A percentile compares a stretch with the other conserved stretches of the same genome.
phyloP scores from a whole-genome alignment of 768 basidiomycete genomes.

The Kwoniella europaea region DNA sequence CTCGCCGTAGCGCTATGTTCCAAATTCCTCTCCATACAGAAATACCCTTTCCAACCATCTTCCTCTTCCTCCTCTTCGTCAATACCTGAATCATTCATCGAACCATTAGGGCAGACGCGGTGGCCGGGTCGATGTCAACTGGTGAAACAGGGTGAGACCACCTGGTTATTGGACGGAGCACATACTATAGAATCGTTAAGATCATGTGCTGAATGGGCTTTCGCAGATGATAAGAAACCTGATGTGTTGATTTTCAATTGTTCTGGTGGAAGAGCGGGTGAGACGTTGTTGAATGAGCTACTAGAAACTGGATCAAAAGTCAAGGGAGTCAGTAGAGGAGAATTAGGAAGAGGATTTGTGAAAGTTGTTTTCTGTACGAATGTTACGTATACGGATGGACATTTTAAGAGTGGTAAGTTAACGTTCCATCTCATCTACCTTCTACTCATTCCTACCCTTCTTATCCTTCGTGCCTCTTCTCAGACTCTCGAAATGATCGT shows the following conservation, averaged over 20 bases:
- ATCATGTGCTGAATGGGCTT: slow-evolving; percentile 89
- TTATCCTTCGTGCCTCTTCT: no score
- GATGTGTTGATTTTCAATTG: slow-evolving; percentile 87
- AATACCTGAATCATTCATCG: slow-evolving; percentile 66
- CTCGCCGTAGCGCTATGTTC: slow-evolving; percentile 78
- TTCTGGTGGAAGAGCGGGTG: slow-evolving; percentile 83
- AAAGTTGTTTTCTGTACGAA: slow-evolving; percentile 94
- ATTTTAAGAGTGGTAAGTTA: slow-evolving; percentile 82
- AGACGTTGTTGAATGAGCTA: slow-evolving; percentile 70
- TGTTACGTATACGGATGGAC: slow-evolving; percentile 87
- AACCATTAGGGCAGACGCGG: slow-evolving; percentile 70
- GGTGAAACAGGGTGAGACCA: slow-evolving; percentile 63
- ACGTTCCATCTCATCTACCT: neutral
- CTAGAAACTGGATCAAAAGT: slow-evolving; percentile 62
- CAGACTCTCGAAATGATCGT: no score
- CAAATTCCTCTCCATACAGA: slow-evolving; percentile 65
- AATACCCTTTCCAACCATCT: slow-evolving; percentile 25
- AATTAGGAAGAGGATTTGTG: slow-evolving; percentile 64
- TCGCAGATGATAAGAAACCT: slow-evolving; percentile 61
- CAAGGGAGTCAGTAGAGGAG: slow-evolving; percentile 23
- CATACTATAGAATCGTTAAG: slow-evolving; percentile 89
- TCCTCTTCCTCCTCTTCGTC: slow-evolving; percentile 22
- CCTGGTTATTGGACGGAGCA: slow-evolving; percentile 94
- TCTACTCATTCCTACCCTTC: no score
- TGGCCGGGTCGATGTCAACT: slow-evolving; percentile 98